Conservation (phyloP, 2,329 filamentous ascomycete species). For the Trichoderma atrobrunneum region DNA sequence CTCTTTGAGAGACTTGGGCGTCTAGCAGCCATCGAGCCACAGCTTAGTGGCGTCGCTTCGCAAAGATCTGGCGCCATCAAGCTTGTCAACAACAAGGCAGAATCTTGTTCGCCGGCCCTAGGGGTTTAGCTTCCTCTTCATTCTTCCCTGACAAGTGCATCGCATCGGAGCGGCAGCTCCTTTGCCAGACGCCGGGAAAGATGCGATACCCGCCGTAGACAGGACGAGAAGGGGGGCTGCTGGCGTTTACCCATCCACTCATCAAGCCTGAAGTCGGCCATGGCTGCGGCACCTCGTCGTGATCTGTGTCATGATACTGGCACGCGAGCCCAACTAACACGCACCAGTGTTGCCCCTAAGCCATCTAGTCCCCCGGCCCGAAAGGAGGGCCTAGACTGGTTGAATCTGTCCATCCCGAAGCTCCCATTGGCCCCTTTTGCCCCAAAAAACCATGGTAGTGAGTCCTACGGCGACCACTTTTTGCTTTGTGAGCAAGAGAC, state of each 20-base stretch:
- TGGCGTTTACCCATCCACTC: conserved; percentile 12
- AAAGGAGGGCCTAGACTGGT: not conserved
- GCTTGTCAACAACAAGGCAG: not conserved
- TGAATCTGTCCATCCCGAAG: not conserved
- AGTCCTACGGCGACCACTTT: not conserved
- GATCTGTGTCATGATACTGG: not conserved
- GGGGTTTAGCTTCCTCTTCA: not conserved
- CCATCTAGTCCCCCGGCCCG: not conserved
- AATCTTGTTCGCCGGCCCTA: not conserved
- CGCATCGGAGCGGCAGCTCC: not conserved
- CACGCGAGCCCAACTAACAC: not conserved
- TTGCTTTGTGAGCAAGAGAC: not conserved
- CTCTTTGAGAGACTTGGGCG: not conserved
- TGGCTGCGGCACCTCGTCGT: not conserved
- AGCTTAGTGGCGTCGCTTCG: not conserved
- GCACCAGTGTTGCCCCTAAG: not conserved
- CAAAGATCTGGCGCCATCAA: not conserved
- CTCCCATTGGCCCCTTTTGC: not conserved
- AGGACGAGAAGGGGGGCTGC: not conserved
- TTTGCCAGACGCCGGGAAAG: conserved; percentile 2
- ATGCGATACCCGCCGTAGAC: conserved; percentile 9
- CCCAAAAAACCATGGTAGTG: not conserved
- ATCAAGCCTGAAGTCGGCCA: not conserved
- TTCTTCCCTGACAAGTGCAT: not conserved
- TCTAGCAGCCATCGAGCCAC: not conserved